Percentiles rank a stretch among this genome's conserved stretches.
Evolutionary conservation across 371 early-diverging fungal genomes (phyloP).

Genomic region (Smittium culicis): DNA sequence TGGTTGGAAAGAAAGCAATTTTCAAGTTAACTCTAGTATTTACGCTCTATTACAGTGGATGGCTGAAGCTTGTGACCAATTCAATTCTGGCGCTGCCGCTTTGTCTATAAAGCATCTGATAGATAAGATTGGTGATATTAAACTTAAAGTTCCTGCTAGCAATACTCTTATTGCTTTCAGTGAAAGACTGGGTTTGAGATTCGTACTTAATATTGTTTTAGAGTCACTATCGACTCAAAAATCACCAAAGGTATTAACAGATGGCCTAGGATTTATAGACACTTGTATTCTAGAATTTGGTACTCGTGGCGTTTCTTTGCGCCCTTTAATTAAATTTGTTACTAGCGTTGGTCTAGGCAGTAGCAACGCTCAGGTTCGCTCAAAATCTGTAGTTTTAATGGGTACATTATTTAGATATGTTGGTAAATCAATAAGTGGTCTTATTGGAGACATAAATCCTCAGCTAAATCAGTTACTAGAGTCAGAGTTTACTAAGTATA

Average conservation of each 20-base stretch:
- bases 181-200: conserved; percentile 56
- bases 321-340: conserved; percentile 68
- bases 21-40: conserved; percentile 58
- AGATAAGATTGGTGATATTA: conserved; percentile 88
- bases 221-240: conserved; percentile 65
- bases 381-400: conserved; percentile 57
- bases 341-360: conserved; percentile 53
- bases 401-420: conserved; percentile 67
- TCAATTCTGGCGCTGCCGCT: conserved; percentile 59
- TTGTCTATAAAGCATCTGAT: conserved; percentile 55
- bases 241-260: conserved; percentile 78
- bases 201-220: conserved; percentile 60
- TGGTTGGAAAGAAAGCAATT: conserved; percentile 92
- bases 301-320: conserved; percentile 52
- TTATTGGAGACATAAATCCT: conserved; percentile 75
- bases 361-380: conserved; percentile 70
- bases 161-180: conserved; percentile 60
- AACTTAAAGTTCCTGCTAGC: conserved; percentile 69
- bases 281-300: conserved; percentile 75
- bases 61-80: conserved; percentile 40
- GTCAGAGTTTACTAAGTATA: conserved; percentile 80
- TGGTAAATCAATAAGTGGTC: conserved; percentile 62
- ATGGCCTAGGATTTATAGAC: conserved; percentile 71
- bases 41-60: conserved; percentile 52
- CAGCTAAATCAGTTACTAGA: conserved; percentile 67